phyloP scores from a whole-genome alignment of 2,329 filamentous ascomycete genomes.

The Amylocarpus encephaloides region DNA sequence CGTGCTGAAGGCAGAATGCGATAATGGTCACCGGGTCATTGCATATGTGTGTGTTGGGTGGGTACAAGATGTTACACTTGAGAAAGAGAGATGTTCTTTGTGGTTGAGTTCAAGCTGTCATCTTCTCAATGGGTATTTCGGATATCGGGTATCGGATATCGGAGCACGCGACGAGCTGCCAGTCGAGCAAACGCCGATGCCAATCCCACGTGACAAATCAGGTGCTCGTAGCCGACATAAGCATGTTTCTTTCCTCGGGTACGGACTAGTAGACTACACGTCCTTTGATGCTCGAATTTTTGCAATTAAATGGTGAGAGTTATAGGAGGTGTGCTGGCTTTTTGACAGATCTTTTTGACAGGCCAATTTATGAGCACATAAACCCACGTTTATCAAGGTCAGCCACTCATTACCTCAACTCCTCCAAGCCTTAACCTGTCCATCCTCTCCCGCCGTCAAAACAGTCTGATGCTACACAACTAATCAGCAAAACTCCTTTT shows the following conservation, averaged over 20 bases:
- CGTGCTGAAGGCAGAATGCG: conserved; percentile 19
- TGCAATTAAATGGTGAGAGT: too few relatives aligned
- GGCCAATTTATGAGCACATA: too few relatives aligned
- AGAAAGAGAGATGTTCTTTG: not conserved
- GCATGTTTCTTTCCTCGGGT: too few relatives aligned
- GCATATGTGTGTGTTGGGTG: conserved; percentile 10
- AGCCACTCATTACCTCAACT: conserved; percentile 16
- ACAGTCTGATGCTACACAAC: conserved; percentile 28
- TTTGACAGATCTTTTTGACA: too few relatives aligned
- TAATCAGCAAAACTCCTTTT: conserved; percentile 3
- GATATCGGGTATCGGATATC: not conserved
- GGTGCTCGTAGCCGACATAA: too few relatives aligned
- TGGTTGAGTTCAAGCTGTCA: conserved; percentile 22
- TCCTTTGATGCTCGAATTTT: too few relatives aligned
- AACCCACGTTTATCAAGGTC: too few relatives aligned
- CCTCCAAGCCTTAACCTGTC: conserved; percentile 35
- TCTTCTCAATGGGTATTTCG: conserved; percentile 17
- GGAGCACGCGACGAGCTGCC: not conserved
- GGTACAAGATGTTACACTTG: conserved; percentile 4
- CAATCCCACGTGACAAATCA: conserved; percentile 4
- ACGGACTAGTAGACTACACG: too few relatives aligned
- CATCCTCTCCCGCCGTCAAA: conserved; percentile 37
- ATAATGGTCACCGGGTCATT: conserved; percentile 24
- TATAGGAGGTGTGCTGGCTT: too few relatives aligned
- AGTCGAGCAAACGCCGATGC: not conserved